Evolutionary conservation across 1,284 basidiomycete species (phyloP), one percentile per base, ranked within the genome.

Genomic region (Apiotrichum siamense): DNA sequence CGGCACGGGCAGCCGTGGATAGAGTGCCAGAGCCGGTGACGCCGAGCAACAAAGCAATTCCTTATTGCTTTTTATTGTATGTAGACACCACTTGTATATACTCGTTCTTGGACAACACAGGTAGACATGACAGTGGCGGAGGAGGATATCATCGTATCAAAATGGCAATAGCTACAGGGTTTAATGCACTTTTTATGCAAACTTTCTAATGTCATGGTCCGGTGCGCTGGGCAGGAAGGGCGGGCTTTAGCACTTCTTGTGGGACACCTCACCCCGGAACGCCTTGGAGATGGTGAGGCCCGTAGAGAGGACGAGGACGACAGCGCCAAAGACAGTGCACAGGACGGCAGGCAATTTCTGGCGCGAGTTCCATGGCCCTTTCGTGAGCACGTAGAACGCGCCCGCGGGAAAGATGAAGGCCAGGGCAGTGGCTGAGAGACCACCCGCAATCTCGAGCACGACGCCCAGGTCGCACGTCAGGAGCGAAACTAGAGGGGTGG

Each of bases 361-460:
- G 26, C 81, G 79, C 39, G 82, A 80, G 58, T 83, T 77, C 82
- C 87, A 86, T 7, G 80, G 80, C 15, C 78, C 72, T 6, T 74
- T 72, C 24, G 79, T 75, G 48, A 97, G 82, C 62, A 85, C 84
- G 64, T 88, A 76, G 76, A 88, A 93, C 65, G 91, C 93, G 3
- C 82, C 83, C 0, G 92, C 87, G 7, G 92, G 87, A 72, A 92
- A 91, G 62, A 97, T 91, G 77, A 87, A 98, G 0, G 94, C 94
- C 18, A 98, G 81, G 0, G 91, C 85, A 0, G 92, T 96, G 1
- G 94, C 94, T 24, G 88, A 91, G 18, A 93, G 82, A 2, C 94
- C 94, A 13, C 96, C 96, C 0, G 93, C 96, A 45, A 99, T 87
- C 76, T 98, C 96, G 33, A 99, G 83, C 75, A 97, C 96, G 33